Percentiles rank a stretch among this genome's conserved stretches.
Evolutionary conservation across 345 rosid species (phyloP).

Genomic region (Brassica incana): DNA sequence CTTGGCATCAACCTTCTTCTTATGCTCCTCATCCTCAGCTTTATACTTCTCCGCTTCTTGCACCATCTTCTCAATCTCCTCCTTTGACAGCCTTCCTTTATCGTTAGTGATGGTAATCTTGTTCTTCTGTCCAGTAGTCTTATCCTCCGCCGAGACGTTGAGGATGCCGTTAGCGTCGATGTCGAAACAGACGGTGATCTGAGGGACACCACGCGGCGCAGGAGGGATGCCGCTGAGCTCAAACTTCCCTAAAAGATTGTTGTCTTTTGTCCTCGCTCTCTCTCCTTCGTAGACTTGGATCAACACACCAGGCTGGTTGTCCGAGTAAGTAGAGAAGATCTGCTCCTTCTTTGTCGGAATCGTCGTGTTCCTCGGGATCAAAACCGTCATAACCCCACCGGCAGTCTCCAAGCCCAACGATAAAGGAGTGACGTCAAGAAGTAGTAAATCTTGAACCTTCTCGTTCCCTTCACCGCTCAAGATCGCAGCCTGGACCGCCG

Average conservation of each 20-base stretch:
- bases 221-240: conserved; percentile 66
- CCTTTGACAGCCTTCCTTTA: conserved; percentile 60
- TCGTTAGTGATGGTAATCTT: conserved; percentile 67
- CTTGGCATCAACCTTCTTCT: conserved; percentile 68
- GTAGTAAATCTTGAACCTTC: conserved; percentile 59
- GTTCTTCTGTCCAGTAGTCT: conserved; percentile 69
- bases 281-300: conserved; percentile 68
- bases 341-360: conserved; percentile 66
- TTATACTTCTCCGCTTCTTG: conserved; percentile 69
- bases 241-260: conserved; percentile 61
- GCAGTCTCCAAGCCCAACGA: conserved; percentile 62
- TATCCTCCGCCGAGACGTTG: conserved; percentile 66
- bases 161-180: conserved; percentile 46
- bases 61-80: conserved; percentile 67
- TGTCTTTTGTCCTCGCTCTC: conserved; percentile 55
- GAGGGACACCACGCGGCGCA: conserved; percentile 62
- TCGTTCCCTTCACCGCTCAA: conserved; percentile 69
- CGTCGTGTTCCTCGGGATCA: conserved; percentile 62
- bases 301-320: conserved; percentile 62
- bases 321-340: conserved; percentile 58
- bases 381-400: conserved; percentile 62
- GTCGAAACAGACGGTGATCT: conserved; percentile 31
- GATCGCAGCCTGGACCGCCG: conserved; percentile 67
- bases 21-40: conserved; percentile 60
- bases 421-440: conserved; percentile 56